These are phyloP conservation scores for Metschnikowia reukaufii DNA, from an alignment of 805 yeast species.

Conservation along the genomic window DNA sequence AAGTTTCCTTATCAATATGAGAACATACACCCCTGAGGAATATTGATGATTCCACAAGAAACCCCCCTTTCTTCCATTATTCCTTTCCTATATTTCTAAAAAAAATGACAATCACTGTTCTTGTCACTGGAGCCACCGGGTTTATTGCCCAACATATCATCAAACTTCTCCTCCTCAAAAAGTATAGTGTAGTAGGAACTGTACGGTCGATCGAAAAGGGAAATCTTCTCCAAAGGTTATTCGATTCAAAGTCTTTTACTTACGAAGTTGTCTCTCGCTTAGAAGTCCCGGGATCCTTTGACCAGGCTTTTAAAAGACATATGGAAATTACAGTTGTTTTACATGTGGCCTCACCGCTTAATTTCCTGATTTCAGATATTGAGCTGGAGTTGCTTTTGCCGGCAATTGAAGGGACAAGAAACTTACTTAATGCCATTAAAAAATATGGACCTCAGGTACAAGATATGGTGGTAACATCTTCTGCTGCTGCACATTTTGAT, in stretches of 20 bases:
- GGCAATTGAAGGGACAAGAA: conserved; percentile 34
- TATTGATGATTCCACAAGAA: too few species aligned
- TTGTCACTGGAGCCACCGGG: conserved; percentile 46
- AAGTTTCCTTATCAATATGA: too few species aligned
- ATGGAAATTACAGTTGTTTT: conserved; percentile 20
- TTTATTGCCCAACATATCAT: conserved; percentile 34
- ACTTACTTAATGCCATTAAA: conserved; percentile 33
- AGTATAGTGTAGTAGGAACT: conserved; percentile 51
- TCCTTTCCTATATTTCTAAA: too few species aligned
- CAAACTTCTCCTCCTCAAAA: conserved; percentile 30
- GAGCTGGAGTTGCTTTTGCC: conserved; percentile 54
- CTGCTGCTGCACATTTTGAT: conserved; percentile 50
- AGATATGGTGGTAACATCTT: conserved; percentile 49
- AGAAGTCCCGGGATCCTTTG: conserved; percentile 27
- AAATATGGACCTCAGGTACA: conserved; percentile 41
- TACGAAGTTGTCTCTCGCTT: conserved; percentile 31
- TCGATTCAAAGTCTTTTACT: conserved; percentile 28
- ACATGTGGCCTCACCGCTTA: conserved; percentile 35
- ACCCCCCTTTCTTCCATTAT: too few species aligned
- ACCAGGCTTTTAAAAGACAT: conserved; percentile 26
- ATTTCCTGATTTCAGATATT: conserved; percentile 22
- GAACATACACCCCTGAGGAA: too few species aligned
- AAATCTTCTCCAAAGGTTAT: conserved; percentile 28
- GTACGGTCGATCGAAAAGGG: conserved; percentile 48
- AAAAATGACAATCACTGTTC: not conserved